Conservation (phyloP, 192 early-diverging fungal species). For the Coemansia javaensis region DNA sequence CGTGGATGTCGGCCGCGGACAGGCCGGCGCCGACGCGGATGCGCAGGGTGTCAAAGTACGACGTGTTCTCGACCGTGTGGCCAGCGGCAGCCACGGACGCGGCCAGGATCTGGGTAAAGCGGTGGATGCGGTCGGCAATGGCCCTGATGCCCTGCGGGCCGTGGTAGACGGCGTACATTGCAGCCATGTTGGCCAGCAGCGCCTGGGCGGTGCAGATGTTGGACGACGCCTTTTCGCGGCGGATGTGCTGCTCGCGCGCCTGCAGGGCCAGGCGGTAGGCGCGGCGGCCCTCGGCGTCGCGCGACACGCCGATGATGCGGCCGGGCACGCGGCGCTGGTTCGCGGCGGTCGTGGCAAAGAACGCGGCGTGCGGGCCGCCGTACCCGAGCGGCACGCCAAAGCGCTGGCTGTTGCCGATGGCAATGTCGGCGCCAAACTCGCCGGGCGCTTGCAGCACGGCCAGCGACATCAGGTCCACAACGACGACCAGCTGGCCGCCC, state of each 20-base stretch:
- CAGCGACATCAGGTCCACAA: conserved; percentile 90
- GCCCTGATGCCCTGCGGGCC: conserved; percentile 86
- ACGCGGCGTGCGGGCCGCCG: conserved; percentile 98
- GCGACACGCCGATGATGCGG: conserved; percentile 92
- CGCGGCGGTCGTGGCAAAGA: conserved; percentile 89
- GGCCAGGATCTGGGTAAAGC: conserved; percentile 80
- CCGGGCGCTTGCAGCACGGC: conserved; percentile 88
- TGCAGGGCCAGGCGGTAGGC: conserved; percentile 96
- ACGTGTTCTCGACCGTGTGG: conserved; percentile 73
- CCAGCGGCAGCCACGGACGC: conserved; percentile 68
- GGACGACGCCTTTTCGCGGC: conserved; percentile 96
- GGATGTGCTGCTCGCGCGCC: conserved; percentile 98
- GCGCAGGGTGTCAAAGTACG: conserved; percentile 95
- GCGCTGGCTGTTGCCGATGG: conserved; percentile 93
- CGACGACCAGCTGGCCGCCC: conserved; percentile 85
- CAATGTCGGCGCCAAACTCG: conserved; percentile 97
- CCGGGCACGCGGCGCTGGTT: conserved; percentile 96
- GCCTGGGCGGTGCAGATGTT: conserved; percentile 99
- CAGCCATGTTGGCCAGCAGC: conserved; percentile 98
- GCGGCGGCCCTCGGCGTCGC: conserved; percentile 78
- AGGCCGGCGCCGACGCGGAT: conserved; percentile 63
- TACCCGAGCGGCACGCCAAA: conserved; percentile 99
- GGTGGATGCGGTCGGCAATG: conserved; percentile 92
- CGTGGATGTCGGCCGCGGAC: conserved; percentile 60
- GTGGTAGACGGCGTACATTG: conserved; percentile 99